phyloP scores from a whole-genome alignment of 1,284 basidiomycete genomes.

The Ganoderma multipileum region DNA sequence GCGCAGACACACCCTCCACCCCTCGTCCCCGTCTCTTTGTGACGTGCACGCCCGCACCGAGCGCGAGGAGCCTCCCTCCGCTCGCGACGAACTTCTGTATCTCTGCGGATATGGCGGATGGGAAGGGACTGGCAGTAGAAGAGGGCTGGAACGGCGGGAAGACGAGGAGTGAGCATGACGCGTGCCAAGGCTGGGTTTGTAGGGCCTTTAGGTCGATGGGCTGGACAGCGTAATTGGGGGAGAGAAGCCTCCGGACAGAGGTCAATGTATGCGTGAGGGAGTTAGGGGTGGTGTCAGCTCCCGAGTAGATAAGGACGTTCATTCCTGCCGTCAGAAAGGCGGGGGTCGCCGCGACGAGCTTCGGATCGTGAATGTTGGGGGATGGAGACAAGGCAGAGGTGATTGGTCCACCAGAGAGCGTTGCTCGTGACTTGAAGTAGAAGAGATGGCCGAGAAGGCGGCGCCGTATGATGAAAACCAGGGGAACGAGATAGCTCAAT shows the following conservation, averaged over 20 bases:
- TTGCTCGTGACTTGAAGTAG: neutral
- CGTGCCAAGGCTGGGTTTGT: slow-evolving; percentile 76
- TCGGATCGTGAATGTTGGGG: too few species aligned
- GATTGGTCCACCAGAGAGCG: neutral
- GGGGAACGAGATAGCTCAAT: neutral
- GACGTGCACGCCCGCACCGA: slow-evolving; percentile 39
- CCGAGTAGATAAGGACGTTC: slow-evolving; percentile 85
- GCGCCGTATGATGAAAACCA: neutral
- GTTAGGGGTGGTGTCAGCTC: slow-evolving; percentile 67
- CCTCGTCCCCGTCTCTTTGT: neutral
- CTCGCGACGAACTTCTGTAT: slow-evolving; percentile 70
- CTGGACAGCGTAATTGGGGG: slow-evolving; percentile 83
- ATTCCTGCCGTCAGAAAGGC: slow-evolving; percentile 42
- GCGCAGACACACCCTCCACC: neutral
- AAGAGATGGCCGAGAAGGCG: neutral
- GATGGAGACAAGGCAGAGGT: too few species aligned
- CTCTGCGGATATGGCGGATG: slow-evolving; percentile 58
- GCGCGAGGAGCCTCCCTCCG: slow-evolving; percentile 60
- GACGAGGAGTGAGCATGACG: slow-evolving; percentile 79
- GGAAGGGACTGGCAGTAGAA: slow-evolving; percentile 58
- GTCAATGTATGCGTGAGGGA: slow-evolving; percentile 64
- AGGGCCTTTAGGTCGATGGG: slow-evolving; percentile 65
- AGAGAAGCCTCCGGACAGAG: slow-evolving; percentile 64
- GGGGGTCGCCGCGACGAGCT: too few species aligned
- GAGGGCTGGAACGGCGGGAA: slow-evolving; percentile 64